These are phyloP conservation scores for Aspergillus uvarum DNA, from an alignment of 2,329 filamentous ascomycete species.

Conservation along the genomic window DNA sequence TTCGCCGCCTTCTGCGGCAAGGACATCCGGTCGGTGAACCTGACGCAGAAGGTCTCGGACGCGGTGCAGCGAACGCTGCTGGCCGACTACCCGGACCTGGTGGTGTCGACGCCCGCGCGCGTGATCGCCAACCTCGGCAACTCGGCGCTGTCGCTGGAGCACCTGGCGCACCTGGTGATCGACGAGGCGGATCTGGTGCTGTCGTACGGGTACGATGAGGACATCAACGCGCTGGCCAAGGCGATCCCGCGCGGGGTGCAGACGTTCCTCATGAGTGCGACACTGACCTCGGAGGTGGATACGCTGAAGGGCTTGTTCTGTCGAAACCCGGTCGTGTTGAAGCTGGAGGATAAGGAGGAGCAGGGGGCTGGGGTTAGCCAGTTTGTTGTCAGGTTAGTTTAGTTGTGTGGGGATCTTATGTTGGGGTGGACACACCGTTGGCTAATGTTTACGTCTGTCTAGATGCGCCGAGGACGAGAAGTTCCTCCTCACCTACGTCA, in stretches of 20 bases:
- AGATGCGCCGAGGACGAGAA: conserved; percentile 96
- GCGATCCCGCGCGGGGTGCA: conserved; percentile 82
- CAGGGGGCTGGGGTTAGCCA: conserved; percentile 77
- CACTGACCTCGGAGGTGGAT: conserved; percentile 82
- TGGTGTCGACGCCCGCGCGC: conserved; percentile 86
- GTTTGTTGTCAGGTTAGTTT: conserved; percentile 68
- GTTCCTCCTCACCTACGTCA: conserved; percentile 86
- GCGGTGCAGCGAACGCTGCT: conserved; percentile 84
- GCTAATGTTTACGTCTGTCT: conserved; percentile 10
- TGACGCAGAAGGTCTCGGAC: conserved; percentile 87
- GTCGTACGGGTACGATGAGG: conserved; percentile 91
- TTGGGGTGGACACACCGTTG: conserved; percentile 10
- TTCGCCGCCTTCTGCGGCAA: conserved; percentile 83
- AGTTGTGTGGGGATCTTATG: background rate
- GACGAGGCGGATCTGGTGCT: conserved; percentile 94
- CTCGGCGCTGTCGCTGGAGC: conserved; percentile 67
- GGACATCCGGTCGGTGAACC: conserved; percentile 76
- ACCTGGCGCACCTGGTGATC: conserved; percentile 75
- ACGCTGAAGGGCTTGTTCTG: conserved; percentile 83
- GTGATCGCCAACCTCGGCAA: conserved; percentile 75
- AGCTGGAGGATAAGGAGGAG: conserved; percentile 78
- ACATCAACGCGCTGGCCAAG: conserved; percentile 75
- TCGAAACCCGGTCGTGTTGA: conserved; percentile 72
- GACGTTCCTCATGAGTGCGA: conserved; percentile 91
- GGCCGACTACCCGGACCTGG: conserved; percentile 80